Evolutionary conservation across 805 yeast species (phyloP).

Genomic region (Nakazawaea anatomiae): DNA sequence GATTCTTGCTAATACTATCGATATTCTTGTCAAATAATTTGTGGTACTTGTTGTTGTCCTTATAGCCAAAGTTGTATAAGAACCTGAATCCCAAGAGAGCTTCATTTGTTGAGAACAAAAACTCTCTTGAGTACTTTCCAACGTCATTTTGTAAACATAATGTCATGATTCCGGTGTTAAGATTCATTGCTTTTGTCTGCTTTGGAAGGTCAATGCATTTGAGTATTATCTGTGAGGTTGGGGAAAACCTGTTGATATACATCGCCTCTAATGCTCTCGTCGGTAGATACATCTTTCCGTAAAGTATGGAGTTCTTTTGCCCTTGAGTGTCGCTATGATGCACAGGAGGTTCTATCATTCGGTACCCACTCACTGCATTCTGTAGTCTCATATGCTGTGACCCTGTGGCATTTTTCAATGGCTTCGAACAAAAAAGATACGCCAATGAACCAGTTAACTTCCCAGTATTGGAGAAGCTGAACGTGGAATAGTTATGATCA

Average conservation of each 20-base stretch:
- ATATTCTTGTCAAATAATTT: constrained; percentile 4
- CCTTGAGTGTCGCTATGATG: not conserved
- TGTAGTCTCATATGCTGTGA: constrained; percentile 53
- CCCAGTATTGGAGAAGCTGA: constrained; percentile 59
- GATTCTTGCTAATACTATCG: constrained; percentile 5
- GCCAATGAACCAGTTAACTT: constrained; percentile 77
- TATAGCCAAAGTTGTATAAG: constrained; percentile 55
- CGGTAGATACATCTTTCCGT: constrained; percentile 88
- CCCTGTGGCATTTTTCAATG: constrained; percentile 44
- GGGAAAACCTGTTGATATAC: constrained; percentile 58
- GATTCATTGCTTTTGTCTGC: constrained; percentile 18
- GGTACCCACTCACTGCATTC: constrained; percentile 65
- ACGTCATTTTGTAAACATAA: constrained; percentile 66
- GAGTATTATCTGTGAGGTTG: constrained; percentile 56
- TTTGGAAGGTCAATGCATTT: constrained; percentile 65
- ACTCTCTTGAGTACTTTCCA: constrained; percentile 62
- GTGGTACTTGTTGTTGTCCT: constrained; percentile 5
- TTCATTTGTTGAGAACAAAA: constrained; percentile 79
- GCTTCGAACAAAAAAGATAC: constrained; percentile 66
- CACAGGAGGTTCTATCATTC: constrained; percentile 42
- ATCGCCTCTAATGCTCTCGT: constrained; percentile 84
- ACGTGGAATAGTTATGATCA: constrained; percentile 62
- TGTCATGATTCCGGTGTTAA: constrained; percentile 45
- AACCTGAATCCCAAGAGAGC: constrained; percentile 76
- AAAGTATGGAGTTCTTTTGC: constrained; percentile 43